phyloP scores from a whole-genome alignment of 2,329 filamentous ascomycete genomes.

The Cladosporium sp. region DNA sequence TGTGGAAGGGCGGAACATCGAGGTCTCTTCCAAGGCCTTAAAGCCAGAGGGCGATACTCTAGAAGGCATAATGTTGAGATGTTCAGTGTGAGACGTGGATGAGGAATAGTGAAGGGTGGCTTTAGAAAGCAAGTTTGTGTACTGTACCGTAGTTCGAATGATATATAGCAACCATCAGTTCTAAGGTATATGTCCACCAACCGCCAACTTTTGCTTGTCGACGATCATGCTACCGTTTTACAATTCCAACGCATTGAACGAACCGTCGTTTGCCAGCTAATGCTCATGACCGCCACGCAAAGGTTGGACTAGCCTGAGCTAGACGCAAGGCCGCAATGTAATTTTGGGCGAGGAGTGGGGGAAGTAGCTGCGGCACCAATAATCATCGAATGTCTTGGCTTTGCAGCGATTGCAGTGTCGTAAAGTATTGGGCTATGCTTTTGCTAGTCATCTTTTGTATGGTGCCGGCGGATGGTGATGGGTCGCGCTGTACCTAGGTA shows the following conservation, averaged over 20 bases:
- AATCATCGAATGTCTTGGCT: too few relatives aligned
- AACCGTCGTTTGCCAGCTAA: not conserved
- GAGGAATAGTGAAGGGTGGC: not conserved
- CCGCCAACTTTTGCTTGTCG: not conserved
- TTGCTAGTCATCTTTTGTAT: too few relatives aligned
- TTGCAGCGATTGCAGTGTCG: too few relatives aligned
- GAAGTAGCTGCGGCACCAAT: too few relatives aligned
- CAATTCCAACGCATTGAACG: not conserved
- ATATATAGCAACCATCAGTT: not conserved
- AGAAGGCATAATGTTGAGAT: slow-evolving; percentile 11
- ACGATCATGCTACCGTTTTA: not conserved
- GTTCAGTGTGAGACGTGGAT: not conserved
- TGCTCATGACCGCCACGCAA: not conserved
- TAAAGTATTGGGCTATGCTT: too few relatives aligned
- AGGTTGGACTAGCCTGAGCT: not conserved
- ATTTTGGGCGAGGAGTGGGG: too few relatives aligned
- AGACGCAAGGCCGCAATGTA: too few relatives aligned
- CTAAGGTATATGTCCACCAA: not conserved
- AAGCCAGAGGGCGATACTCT: slow-evolving; percentile 13
- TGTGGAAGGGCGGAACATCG: slow-evolving; percentile 29
- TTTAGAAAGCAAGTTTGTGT: not conserved
- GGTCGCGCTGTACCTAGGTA: too few relatives aligned
- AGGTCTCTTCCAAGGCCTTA: slow-evolving; percentile 16
- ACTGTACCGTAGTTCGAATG: not conserved
- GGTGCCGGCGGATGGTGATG: too few relatives aligned